Evolutionary conservation across 345 rosid species (phyloP).

Genomic region (Salix udensis): DNA sequence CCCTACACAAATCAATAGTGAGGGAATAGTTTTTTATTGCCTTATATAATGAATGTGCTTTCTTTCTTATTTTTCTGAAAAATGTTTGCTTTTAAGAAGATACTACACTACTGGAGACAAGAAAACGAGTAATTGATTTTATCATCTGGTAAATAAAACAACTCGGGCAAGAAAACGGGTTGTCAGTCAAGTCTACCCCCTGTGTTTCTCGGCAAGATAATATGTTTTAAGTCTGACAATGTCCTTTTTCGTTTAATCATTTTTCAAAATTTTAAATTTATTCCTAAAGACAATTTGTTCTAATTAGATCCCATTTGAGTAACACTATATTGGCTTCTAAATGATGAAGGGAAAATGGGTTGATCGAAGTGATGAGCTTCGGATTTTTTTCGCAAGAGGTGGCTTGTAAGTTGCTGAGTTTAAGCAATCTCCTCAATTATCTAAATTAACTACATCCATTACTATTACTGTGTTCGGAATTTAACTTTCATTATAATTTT

Average conservation of each 20-base stretch:
- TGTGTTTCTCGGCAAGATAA: neutral
- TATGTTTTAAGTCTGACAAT: neutral
- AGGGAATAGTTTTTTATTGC: neutral
- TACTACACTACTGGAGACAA: too few relatives aligned
- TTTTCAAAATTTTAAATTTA: neutral
- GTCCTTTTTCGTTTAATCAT: neutral
- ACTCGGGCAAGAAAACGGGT: too few relatives aligned
- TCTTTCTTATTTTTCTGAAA: too few relatives aligned
- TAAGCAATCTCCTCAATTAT: constrained; percentile 9
- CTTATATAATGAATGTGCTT: too few relatives aligned
- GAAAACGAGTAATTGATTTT: too few relatives aligned
- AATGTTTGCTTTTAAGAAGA: too few relatives aligned
- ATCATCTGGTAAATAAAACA: too few relatives aligned
- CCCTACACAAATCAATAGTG: neutral
- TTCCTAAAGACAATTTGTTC: neutral
- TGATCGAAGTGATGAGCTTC: constrained; percentile 45
- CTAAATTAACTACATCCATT: neutral
- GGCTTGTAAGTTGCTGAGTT: constrained; percentile 52
- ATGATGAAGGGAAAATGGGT: constrained; percentile 59
- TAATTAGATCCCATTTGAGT: constrained; percentile 11
- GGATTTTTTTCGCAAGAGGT: constrained; percentile 46
- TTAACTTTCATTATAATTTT: constrained; percentile 7
- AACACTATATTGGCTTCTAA: constrained; percentile 17
- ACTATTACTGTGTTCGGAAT: constrained; percentile 1
- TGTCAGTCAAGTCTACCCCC: too few relatives aligned